Evolutionary conservation across 2,329 filamentous ascomycete genomes (phyloP).

Genomic region (Talaromyces rugulosus): DNA sequence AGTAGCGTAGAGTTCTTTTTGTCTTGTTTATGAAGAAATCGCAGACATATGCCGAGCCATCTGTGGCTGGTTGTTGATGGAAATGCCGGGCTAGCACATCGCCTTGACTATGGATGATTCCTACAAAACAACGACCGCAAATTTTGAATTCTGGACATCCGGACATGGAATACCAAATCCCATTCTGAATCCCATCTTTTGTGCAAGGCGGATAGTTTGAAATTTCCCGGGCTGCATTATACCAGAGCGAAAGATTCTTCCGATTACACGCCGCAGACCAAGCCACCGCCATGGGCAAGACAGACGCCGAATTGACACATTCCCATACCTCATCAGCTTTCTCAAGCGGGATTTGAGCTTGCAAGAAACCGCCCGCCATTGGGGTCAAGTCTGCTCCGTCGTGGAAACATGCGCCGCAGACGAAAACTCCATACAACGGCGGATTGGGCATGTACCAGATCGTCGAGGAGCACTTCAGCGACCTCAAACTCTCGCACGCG

Average conservation of each 20-base stretch:
- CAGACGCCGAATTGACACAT: conserved; percentile 1
- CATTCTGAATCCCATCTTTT: conserved; percentile 7
- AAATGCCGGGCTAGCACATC: conserved; percentile 1
- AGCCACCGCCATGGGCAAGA: conserved; percentile 2
- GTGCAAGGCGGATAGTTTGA: not conserved
- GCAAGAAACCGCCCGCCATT: conserved; percentile 4
- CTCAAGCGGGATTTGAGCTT: conserved; percentile 1
- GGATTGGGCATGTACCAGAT: conserved; percentile 13
- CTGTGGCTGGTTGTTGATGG: not conserved
- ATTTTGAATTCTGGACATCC: conserved; percentile 3
- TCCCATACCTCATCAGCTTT: conserved; percentile 5
- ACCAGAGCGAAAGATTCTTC: conserved; percentile 4
- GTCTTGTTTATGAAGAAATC: conserved; percentile 1
- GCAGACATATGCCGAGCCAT: conserved; percentile 4
- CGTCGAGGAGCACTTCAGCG: not conserved
- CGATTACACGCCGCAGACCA: conserved; percentile 7
- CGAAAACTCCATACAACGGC: not conserved
- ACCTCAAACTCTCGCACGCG: not conserved
- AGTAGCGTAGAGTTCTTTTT: conserved; percentile 3
- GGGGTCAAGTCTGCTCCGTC: conserved; percentile 7
- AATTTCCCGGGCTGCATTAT: conserved; percentile 7
- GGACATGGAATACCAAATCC: conserved; percentile 6
- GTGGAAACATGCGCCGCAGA: conserved; percentile 11
- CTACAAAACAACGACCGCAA: conserved; percentile 6
- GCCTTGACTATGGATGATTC: not conserved